Conservation (phyloP, 371 early-diverging fungal species). For the Haplosporangium sp. region DNA sequence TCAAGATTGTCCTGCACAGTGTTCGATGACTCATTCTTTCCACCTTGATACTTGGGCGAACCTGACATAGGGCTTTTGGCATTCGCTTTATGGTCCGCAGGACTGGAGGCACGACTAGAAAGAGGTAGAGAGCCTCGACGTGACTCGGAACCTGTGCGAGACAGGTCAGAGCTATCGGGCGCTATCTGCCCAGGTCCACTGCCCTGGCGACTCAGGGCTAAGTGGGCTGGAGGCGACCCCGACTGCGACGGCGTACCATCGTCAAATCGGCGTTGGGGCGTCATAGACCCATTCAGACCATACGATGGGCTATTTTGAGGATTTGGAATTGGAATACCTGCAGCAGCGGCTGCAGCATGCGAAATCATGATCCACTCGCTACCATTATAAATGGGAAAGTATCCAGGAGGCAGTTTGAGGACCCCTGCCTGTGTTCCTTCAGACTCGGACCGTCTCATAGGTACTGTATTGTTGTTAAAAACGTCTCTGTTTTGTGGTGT, state of each 20-base stretch:
- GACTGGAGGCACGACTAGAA: conserved; percentile 41
- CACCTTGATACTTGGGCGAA: conserved; percentile 25
- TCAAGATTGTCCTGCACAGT: conserved; percentile 41
- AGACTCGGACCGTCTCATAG: conserved; percentile 31
- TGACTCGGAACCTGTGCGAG: conserved; percentile 38
- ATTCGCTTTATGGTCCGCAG: conserved; percentile 19
- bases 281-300: conserved; percentile 11
- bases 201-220: conserved; percentile 28
- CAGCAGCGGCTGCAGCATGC: conserved; percentile 29
- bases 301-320: conserved; percentile 37
- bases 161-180: conserved; percentile 13
- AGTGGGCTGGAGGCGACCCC: conserved; percentile 23
- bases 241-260: conserved; percentile 11
- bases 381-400: conserved; percentile 51
- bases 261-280: conserved; percentile 28
- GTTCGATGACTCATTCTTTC: conserved; percentile 20
- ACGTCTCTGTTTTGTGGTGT: conserved; percentile 10
- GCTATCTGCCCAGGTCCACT: conserved; percentile 17
- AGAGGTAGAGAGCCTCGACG: conserved; percentile 34
- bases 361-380: conserved; percentile 51
- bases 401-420: conserved; percentile 44
- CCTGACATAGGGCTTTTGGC: conserved; percentile 33
- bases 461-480: conserved; percentile 16
- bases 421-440: conserved; percentile 36
- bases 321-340: conserved; percentile 42